These are phyloP conservation scores for Hortiboletus flavorubellus DNA, from an alignment of 768 basidiomycete genomes.

Conservation along the genomic window DNA sequence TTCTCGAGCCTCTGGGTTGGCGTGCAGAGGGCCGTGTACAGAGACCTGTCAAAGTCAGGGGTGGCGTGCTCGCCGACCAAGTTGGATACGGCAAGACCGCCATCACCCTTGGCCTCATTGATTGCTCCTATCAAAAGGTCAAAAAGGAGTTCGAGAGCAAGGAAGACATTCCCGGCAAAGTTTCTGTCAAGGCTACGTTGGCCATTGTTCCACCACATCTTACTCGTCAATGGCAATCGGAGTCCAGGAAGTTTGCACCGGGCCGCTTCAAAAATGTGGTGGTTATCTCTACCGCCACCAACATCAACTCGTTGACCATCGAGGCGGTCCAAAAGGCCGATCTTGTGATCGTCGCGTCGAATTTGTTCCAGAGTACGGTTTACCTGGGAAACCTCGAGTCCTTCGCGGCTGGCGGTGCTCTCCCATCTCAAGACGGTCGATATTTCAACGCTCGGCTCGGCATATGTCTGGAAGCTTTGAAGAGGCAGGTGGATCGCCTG, in stretches of 20 bases:
- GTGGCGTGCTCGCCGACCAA: conserved; percentile 92
- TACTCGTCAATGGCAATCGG: conserved; percentile 85
- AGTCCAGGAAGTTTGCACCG: conserved; percentile 75
- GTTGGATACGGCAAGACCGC: conserved; percentile 98
- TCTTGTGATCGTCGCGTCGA: conserved; percentile 82
- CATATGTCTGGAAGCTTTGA: conserved; percentile 52
- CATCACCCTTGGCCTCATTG: conserved; percentile 87
- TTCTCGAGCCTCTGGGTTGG: conserved; percentile 86
- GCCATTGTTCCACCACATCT: conserved; percentile 89
- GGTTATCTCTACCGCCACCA: conserved; percentile 62
- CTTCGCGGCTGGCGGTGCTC: conserved; percentile 61
- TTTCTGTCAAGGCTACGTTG: conserved; percentile 77
- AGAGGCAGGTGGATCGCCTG: conserved; percentile 65
- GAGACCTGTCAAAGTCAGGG: conserved; percentile 68
- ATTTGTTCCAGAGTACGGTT: conserved; percentile 73
- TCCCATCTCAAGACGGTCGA: conserved; percentile 78
- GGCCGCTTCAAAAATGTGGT: conserved; percentile 47
- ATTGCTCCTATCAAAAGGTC: conserved; percentile 58
- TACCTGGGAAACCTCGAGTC: conserved; percentile 76
- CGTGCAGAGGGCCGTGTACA: conserved; percentile 90
- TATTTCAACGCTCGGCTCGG: conserved; percentile 87
- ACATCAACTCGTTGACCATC: conserved; percentile 70
- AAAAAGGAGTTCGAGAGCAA: conserved; percentile 55
- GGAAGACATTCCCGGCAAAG: conserved; percentile 51
- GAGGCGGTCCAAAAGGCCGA: conserved; percentile 78